Base-by-base conservation (phyloP, 179 eudicot species). In the Beta lomatogona region DNA sequence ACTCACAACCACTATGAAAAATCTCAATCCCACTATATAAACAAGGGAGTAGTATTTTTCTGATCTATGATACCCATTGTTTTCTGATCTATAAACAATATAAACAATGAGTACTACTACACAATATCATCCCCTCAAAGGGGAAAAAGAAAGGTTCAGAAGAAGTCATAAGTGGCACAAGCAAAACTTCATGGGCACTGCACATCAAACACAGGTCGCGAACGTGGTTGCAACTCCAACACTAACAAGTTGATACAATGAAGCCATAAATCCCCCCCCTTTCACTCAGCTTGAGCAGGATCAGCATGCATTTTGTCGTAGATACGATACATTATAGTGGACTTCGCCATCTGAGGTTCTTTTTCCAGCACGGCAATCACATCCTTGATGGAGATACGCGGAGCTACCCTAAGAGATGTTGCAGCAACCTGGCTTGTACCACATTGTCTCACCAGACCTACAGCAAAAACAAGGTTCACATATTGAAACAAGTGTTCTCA, bases 311-410 rank as follows among this genome's bases (percentile, higher is more conserved):
- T 54, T 79, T 78, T 90, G 78, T 93, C 93, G 45, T 93, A 92
- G 54, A 96, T 83, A 77, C 93, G 92, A 80, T 96, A 90, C 2
- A 96, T 79, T 48, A 93, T 63, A 7, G 92, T 81, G 18, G 98
- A 89, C 69, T 88, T 96, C 0, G 94, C 84, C 90, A 91, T 96
- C 82, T 94, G 99, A 60, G 98, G 93, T 84, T 96, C 99, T 78
- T 94, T 91, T 87, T 93, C 99, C 64, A 96, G 91, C 75, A 90
- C 92, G 19, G 91, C 85, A 80, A 96, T 87, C 75, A 96, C 92
- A 81, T 96, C 99, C 89, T 90, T 94, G 45, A 92, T 81, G 1
- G 97, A 88, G 65, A 94, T 91, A 57, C 77, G 82, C 31, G 88
- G 95, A 11, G 90, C 77, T 13, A 81, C 79, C 78, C 84, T 87